These are phyloP conservation scores for Cyberlindnera mrakii DNA, from an alignment of 805 yeast species.

Conservation along the genomic window DNA sequence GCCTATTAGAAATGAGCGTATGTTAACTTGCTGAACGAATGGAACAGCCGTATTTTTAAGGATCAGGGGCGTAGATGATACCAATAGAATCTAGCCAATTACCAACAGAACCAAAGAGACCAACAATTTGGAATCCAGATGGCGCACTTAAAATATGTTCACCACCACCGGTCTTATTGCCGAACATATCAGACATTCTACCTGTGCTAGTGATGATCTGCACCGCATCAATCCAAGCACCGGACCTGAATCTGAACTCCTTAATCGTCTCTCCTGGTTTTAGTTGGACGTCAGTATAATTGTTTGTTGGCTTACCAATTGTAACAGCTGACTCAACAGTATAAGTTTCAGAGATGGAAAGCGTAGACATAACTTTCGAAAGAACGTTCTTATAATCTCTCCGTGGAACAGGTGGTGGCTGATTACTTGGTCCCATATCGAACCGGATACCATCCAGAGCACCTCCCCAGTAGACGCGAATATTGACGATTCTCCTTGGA, in stretches of 20 bases:
- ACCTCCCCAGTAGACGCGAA: constrained; percentile 65
- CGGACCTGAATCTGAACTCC: constrained; percentile 62
- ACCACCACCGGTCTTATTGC: constrained; percentile 67
- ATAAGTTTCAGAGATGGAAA: constrained; percentile 1
- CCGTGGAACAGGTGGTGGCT: constrained; percentile 41
- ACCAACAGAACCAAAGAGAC: constrained; percentile 64
- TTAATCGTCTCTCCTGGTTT: constrained; percentile 51
- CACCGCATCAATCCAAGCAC: constrained; percentile 87
- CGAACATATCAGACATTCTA: constrained; percentile 50
- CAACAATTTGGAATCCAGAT: constrained; percentile 51
- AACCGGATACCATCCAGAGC: constrained; percentile 82
- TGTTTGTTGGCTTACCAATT: constrained; percentile 48
- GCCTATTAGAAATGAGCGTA: too few relatives aligned
- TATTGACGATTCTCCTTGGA: constrained; percentile 35
- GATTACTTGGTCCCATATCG: constrained; percentile 12
- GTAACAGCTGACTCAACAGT: constrained; percentile 11
- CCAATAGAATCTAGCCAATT: constrained; percentile 76
- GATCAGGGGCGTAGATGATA: constrained; percentile 42
- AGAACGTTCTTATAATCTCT: constrained; percentile 36
- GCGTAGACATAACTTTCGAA: constrained; percentile 15
- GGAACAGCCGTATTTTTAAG: neutral
- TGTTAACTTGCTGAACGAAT: neutral
- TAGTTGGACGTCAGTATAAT: constrained; percentile 52
- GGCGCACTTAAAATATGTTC: constrained; percentile 59
- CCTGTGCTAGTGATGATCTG: constrained; percentile 62